Evolutionary conservation across 2,329 filamentous ascomycete species (phyloP), one percentile per base, ranked within the genome.

Genomic region (Coniochaeta prunicola): DNA sequence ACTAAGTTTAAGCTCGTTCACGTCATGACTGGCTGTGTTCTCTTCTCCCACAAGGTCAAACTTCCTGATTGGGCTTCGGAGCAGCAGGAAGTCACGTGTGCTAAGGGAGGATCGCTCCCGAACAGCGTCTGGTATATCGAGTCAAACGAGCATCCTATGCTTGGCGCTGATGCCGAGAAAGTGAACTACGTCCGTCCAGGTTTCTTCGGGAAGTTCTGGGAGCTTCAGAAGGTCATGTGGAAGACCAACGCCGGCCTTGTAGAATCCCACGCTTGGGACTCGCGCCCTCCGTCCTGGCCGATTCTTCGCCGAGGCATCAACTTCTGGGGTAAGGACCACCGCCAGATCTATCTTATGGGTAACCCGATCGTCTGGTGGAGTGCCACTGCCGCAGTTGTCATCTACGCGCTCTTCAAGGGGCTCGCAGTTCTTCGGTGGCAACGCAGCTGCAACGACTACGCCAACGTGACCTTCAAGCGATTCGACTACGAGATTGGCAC

Each of bases 41-140:
- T 99, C 26, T 99, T 99, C 80, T 97, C 93, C 0, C 94, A 99
- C 82, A 97, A 97, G 78, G 92, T 97, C 71, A 99, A 99, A 79
- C 87, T 99, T 60, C 94, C 94, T 3, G 92, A 96, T 2, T 99
- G 94, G 94, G 94, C 90, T 53, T 99, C 89, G 57, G 94, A 97
- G 73, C 94, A 99, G 74, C 94, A 99, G 73, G 94, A 99, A 75
- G 94, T 99, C n/a, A 97, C 93, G 21, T 99, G 94, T 70, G 94
- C 94, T 8, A 89, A 87, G 66, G 88, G 90, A 54, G 94, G 92
- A 66, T 96, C 92, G 62, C 78, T 97, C 38, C 94, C 94, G 58
- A 99, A 99, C 82, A 96, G 92, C 68, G 77, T 99, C 65, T 99
- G 94, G 94, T 97, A 97, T 69, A 80, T 99, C 62, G 94, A 99